phyloP scores from a whole-genome alignment of 208 protist species.

The Crithidia bombi region DNA sequence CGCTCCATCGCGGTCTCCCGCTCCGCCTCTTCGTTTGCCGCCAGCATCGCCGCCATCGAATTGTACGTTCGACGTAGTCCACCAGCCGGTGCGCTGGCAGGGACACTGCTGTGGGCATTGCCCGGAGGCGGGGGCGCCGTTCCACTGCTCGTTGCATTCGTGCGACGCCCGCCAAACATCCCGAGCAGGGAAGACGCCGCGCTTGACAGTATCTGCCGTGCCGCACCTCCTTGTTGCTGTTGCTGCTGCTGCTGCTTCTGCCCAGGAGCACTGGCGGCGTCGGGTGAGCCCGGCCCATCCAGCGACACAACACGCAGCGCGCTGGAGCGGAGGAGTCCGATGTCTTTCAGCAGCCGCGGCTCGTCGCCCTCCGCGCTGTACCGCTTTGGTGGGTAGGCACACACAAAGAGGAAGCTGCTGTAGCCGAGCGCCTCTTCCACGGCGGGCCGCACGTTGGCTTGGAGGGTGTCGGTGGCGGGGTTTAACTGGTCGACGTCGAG shows the following conservation, averaged over 20 bases:
- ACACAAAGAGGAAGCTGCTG: constrained; percentile 58
- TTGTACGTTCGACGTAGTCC: constrained; percentile 27
- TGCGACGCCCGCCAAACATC: constrained; percentile 15
- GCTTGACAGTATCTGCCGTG: constrained; percentile 14
- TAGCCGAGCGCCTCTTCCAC: constrained; percentile 38
- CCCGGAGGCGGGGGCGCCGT: neutral
- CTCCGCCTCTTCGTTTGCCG: constrained; percentile 46
- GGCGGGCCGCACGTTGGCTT: constrained; percentile 45
- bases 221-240: neutral
- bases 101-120: neutral
- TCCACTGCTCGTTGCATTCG: neutral
- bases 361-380: constrained; percentile 56
- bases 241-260: constrained; percentile 9
- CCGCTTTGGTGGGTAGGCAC: constrained; percentile 52
- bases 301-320: constrained; percentile 63
- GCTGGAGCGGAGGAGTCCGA: constrained; percentile 52
- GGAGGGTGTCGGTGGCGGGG: constrained; percentile 45
- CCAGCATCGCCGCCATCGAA: constrained; percentile 62
- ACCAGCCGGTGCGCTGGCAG: neutral
- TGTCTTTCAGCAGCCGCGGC: constrained; percentile 30
- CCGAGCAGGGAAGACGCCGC: constrained; percentile 31
- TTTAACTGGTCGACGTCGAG: constrained; percentile 43
- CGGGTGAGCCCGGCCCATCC: constrained; percentile 7
- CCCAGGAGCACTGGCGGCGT: constrained; percentile 7
- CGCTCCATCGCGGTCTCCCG: constrained; percentile 30